Evolutionary conservation across 208 protist genomes (phyloP), one percentile per base, ranked within the genome.

Genomic region (Tritrichomonas foetus): DNA sequence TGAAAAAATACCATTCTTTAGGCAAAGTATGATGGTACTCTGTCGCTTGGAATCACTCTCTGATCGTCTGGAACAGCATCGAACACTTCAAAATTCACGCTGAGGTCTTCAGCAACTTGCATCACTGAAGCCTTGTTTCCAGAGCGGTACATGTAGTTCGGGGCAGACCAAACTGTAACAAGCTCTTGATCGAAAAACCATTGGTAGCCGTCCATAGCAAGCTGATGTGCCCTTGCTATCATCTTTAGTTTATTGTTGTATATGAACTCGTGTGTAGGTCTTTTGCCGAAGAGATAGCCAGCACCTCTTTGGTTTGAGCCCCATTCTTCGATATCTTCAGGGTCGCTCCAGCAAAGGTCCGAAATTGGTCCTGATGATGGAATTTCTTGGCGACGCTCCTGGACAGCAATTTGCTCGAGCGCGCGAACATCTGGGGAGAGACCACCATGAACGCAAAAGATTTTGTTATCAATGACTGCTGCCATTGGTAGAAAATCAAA

Each of bases 121-220:
- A 99, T 97, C 55, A 99, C 97, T 11, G 97, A 97, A 0, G 98
- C 98, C 33, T 96, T 93, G 57, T 96, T 96, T 47, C 95, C 95
- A 53, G 82, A 95, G 20, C 94, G 93, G 75, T 94, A 99, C 96
- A 98, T 99, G 95, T 99, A 99, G 96, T 99, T 99, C 13, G 99
- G 99, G 0, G 98, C 98, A 55, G 96, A 97, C 96, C 99, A 99
- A 94, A 99, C 98, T 25, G 99, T 99, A n/a, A 99, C 98, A 0
- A 99, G 97, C 94, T 98, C 97, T 41, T 98, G 96, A 94, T 99
- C 98, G 33, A 98, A 98, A 44, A 96, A 97, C 98, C 98, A 99
- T 93, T 98, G 98, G 96, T 99, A 99, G 11, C 98, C 98, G 33
- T 95, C 95, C 94, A 96, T 96, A 9, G 95, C 92, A 27, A 96